These are phyloP conservation scores for Hypoxylon fuscum DNA, from an alignment of 495 filamentous ascomycete genomes.

Conservation along the genomic window DNA sequence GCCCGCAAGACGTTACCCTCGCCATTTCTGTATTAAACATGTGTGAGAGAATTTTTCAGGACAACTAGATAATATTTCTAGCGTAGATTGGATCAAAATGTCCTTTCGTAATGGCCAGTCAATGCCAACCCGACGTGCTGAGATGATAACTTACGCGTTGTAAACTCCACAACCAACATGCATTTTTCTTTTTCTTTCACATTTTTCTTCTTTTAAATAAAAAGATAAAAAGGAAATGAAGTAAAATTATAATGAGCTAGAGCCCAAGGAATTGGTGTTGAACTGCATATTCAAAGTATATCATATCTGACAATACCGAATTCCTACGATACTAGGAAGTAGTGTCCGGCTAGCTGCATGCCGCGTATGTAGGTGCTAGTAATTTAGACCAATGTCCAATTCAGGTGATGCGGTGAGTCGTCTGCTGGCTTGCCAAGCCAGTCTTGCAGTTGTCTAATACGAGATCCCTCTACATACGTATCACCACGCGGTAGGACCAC, in stretches of 20 bases:
- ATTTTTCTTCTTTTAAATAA: too few relatives aligned
- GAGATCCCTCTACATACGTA: constrained; percentile 21
- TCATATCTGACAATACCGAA: background rate
- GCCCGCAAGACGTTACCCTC: constrained; percentile 1
- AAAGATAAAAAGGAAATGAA: too few relatives aligned
- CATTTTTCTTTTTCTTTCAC: too few relatives aligned
- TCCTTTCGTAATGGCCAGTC: background rate
- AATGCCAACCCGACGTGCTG: too few relatives aligned
- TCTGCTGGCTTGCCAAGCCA: constrained; percentile 33
- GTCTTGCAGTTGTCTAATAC: constrained; percentile 31
- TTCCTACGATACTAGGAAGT: constrained; percentile 14
- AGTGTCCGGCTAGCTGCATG: constrained; percentile 4
- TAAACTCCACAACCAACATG: too few relatives aligned
- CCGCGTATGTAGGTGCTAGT: background rate
- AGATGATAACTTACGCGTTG: too few relatives aligned
- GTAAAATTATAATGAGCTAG: too few relatives aligned
- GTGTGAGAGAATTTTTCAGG: background rate
- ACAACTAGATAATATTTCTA: too few relatives aligned
- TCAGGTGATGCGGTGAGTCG: constrained; percentile 1
- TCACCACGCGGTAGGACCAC: background rate
- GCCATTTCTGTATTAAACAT: background rate
- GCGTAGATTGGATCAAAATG: too few relatives aligned
- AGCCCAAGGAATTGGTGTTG: background rate
- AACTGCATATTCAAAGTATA: background rate
- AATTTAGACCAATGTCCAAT: background rate